These are phyloP conservation scores for Nigrospora osmanthi DNA, from an alignment of 2,329 filamentous ascomycete genomes.

Conservation along the genomic window DNA sequence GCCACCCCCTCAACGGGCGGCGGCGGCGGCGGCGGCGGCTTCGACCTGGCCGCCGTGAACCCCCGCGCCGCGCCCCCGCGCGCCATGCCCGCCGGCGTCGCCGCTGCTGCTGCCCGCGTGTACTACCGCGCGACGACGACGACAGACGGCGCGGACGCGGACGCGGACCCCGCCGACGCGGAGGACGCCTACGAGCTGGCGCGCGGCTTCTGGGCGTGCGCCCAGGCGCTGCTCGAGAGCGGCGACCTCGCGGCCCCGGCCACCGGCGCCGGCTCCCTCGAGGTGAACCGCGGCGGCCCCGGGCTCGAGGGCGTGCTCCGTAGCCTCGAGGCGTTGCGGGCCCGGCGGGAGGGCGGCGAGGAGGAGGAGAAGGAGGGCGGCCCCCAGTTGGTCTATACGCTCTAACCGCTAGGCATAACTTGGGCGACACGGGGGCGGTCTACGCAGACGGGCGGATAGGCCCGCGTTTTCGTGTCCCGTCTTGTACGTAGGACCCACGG, in stretches of 20 bases:
- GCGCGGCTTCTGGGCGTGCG: slow-evolving; percentile 27
- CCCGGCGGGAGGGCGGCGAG: slow-evolving; percentile 10
- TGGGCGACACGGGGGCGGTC: no score
- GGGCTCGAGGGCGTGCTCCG: slow-evolving; percentile 26
- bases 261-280: slow-evolving; percentile 11
- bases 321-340: slow-evolving; percentile 22
- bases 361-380: no score
- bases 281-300: slow-evolving; percentile 16
- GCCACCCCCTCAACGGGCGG: slow-evolving; percentile 28
- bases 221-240: slow-evolving; percentile 22
- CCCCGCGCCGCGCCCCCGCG: slow-evolving; percentile 20
- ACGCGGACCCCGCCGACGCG: slow-evolving; percentile 10
- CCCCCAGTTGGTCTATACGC: slow-evolving; percentile 35
- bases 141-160: not conserved
- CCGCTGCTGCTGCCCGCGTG: slow-evolving; percentile 1
- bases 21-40: no score
- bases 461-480: no score
- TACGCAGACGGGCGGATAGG: no score
- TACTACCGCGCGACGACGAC: slow-evolving; percentile 5
- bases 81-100: slow-evolving; percentile 21
- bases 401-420: slow-evolving; percentile 10
- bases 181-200: slow-evolving; percentile 25
- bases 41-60: slow-evolving; percentile 32
- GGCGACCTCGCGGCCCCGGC: slow-evolving; percentile 28
- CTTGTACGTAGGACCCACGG: no score